Percentiles rank a stretch among this genome's conserved stretches.
These are phyloP conservation scores for Acer negundo DNA, from an alignment of 345 rosid species.

Conservation along the genomic window DNA sequence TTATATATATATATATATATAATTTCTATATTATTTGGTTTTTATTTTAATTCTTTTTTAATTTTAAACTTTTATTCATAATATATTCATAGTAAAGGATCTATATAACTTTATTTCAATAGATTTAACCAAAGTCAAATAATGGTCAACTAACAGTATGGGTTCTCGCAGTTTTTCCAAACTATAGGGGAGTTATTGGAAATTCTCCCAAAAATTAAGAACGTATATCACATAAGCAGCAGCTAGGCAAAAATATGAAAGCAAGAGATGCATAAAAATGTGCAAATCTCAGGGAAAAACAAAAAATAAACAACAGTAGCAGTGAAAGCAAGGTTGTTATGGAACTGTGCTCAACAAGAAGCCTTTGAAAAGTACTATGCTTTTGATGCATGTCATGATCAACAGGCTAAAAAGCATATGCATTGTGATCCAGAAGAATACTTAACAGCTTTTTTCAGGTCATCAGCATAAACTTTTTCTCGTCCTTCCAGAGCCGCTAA, in stretches of 20 bases:
- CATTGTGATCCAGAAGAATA: constrained; percentile 32
- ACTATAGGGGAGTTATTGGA: no score
- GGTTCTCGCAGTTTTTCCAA: no score
- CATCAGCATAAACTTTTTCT: constrained; percentile 88
- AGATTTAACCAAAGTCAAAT: no score
- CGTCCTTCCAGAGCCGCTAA: constrained; percentile 95
- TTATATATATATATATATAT: no score
- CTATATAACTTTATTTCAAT: no score
- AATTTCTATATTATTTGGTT: no score
- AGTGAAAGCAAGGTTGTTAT: not conserved
- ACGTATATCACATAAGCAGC: not conserved
- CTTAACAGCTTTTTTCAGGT: constrained; percentile 94
- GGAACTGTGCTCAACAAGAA: not conserved
- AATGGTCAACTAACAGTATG: no score
- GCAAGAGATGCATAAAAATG: not conserved
- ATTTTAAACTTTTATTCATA: no score
- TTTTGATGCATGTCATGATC: constrained; percentile 3
- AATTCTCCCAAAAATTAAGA: not conserved
- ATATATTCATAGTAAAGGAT: no score
- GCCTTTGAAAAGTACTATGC: not conserved
- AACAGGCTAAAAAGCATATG: not conserved
- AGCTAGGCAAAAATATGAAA: not conserved
- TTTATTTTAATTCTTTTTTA: no score
- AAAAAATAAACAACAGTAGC: not conserved
- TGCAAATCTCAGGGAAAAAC: not conserved